These are phyloP conservation scores for Papiliotrema flavescens DNA, from an alignment of 1,284 basidiomycete genomes.

Conservation along the genomic window DNA sequence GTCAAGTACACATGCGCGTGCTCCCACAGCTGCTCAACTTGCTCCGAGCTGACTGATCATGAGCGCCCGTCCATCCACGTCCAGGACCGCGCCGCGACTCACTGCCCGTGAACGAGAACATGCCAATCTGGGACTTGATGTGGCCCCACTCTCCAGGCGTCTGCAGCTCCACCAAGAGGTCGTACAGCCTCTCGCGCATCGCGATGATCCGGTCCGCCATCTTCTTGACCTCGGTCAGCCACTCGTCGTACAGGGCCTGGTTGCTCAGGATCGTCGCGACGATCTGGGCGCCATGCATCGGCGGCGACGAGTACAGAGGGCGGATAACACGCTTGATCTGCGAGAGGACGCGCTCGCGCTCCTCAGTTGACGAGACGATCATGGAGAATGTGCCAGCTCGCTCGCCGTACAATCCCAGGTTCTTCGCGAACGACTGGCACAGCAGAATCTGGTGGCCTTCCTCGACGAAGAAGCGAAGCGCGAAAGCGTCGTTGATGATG, in stretches of 20 bases:
- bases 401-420: conserved; percentile 98
- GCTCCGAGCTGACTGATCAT: conserved; percentile 72
- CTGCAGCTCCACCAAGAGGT: conserved; percentile 72
- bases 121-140: conserved; percentile 68
- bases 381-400: conserved; percentile 91
- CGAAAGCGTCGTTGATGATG: conserved; percentile 85
- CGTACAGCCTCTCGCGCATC: conserved; percentile 85
- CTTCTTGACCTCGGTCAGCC: conserved; percentile 81
- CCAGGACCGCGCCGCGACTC: too few species aligned
- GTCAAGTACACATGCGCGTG: conserved; percentile 88
- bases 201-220: conserved; percentile 97
- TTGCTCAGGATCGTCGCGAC: conserved; percentile 77
- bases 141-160: conserved; percentile 96
- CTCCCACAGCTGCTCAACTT: conserved; percentile 82
- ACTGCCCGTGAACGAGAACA: conserved; percentile 77
- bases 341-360: conserved; percentile 83
- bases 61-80: too few species aligned
- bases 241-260: conserved; percentile 73
- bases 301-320: conserved; percentile 98
- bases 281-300: conserved; percentile 88
- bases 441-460: conserved; percentile 83
- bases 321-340: conserved; percentile 96
- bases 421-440: conserved; percentile 96
- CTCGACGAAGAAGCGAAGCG: conserved; percentile 88
- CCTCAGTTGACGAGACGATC: conserved; percentile 66